Evolutionary conservation across 2,329 filamentous ascomycete species (phyloP), one percentile per base, ranked within the genome.

Genomic region (Claviceps sp.): DNA sequence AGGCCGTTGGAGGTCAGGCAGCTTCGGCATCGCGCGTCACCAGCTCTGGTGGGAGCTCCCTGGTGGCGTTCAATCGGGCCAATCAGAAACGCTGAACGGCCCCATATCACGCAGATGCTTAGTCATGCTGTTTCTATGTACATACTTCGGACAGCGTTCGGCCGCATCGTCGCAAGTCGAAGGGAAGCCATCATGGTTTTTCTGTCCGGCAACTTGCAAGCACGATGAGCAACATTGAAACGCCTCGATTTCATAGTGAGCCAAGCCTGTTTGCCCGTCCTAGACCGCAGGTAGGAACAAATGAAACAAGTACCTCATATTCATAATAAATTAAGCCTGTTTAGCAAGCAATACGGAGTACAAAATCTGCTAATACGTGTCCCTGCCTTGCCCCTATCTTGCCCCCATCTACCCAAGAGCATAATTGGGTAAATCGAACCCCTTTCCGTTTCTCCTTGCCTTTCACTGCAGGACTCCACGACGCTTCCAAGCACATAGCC

Each of bases 1-100:
- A 51, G 29, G 47, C 17, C 23, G 49, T 45, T 45, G 45, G 34
- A 43, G 52, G 61, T 67, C 68, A 71, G 69, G 69, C 69, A 71
- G 68, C 69, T 71, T 62, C 61, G 57, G 59, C 63, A 62, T 66
- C 68, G 68, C 67, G 68, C 66, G 68, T 70, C 67, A 69, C 65
- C 61, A 60, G 36, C 47, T 36, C 36, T 14, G 22, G 39, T 42
- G 36, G 16, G 11, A 20, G n/a, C 38, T 39, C 14, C 14, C 14
- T 16, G 38, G 5, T n/a, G 16, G 20, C 20, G 2, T n/a, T 20
- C 8, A 8, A 14, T 11, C 26, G 26, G 20, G 42, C 52, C 49
- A 53, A 51, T 51, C 40, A 49, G 40, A 26, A 36, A 13, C 4
- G 4, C 22, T 3, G 0, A 1, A 36, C 39, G 13, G 38, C 40